Evolutionary conservation across 1,139 yeast species (phyloP).

Genomic region (Williopsis jadinii): DNA sequence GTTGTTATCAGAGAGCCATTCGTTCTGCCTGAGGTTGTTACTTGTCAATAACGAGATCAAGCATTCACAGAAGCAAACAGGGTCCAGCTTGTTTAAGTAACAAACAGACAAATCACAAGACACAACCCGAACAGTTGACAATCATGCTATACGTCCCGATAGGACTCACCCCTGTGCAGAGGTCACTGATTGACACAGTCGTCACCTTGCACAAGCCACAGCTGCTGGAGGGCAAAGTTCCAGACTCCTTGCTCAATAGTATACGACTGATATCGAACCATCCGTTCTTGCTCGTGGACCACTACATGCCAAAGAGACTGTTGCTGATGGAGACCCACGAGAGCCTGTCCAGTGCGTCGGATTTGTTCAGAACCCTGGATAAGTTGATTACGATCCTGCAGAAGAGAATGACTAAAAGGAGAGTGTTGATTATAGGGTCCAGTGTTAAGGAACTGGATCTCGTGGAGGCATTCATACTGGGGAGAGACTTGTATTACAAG

Average conservation of each 20-base stretch:
- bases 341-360: constrained; percentile 45
- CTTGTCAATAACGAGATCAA: too few species aligned
- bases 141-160: constrained; percentile 48
- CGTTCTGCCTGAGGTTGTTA: too few species aligned
- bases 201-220: constrained; percentile 44
- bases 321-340: constrained; percentile 59
- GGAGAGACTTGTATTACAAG: constrained; percentile 47
- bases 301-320: constrained; percentile 64
- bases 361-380: constrained; percentile 51
- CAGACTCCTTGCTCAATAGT: constrained; percentile 41
- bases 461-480: constrained; percentile 59
- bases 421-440: constrained; percentile 45
- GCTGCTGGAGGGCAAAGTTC: constrained; percentile 30
- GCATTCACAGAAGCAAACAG: neutral
- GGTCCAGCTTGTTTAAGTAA: neutral
- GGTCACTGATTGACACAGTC: constrained; percentile 46
- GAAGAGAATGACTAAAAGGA: neutral
- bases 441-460: constrained; percentile 63
- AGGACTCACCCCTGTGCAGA: constrained; percentile 46
- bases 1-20: too few species aligned
- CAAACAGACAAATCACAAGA: neutral
- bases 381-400: constrained; percentile 24
- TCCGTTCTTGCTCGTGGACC: constrained; percentile 66
- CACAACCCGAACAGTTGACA: neutral
- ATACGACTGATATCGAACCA: constrained; percentile 47